A percentile compares a stretch with the other conserved stretches of the same genome.
Evolutionary conservation across 2,329 filamentous ascomycete species (phyloP).

Genomic region (Colletotrichum sp.): DNA sequence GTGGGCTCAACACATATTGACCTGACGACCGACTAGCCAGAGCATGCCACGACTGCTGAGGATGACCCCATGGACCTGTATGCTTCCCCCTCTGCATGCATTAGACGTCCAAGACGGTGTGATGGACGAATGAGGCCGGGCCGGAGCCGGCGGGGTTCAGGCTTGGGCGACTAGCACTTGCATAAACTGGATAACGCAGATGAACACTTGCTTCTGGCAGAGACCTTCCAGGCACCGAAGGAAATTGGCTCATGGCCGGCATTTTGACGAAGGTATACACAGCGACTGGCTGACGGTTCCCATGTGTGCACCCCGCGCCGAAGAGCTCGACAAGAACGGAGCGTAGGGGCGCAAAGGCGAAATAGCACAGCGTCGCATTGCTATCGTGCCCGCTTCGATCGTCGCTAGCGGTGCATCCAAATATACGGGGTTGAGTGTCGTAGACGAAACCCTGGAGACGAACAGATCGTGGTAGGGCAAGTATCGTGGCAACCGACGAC

Average conservation of each 20-base stretch:
- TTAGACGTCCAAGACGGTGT: conserved; percentile 18
- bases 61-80: conserved; percentile 20
- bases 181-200: conserved; percentile 18
- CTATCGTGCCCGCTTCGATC: neutral
- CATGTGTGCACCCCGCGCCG: neutral
- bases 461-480: neutral
- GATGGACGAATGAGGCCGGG: conserved; percentile 17
- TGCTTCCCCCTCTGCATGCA: conserved; percentile 27
- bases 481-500: neutral
- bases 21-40: conserved; percentile 31
- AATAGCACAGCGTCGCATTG: neutral
- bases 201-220: neutral
- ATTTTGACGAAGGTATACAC: neutral
- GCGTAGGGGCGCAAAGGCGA: neutral
- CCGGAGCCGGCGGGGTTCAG: conserved; percentile 14
- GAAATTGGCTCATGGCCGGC: neutral
- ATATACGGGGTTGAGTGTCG: neutral
- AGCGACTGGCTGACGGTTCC: neutral
- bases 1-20: conserved; percentile 16
- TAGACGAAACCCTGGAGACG: neutral
- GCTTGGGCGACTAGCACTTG: conserved; percentile 6
- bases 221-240: neutral
- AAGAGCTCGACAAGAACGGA: neutral
- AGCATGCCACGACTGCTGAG: conserved; percentile 38
- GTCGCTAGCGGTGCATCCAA: neutral